Evolutionary conservation across 306 rosid species (phyloP).

Genomic region (Cucumis cinereus): DNA sequence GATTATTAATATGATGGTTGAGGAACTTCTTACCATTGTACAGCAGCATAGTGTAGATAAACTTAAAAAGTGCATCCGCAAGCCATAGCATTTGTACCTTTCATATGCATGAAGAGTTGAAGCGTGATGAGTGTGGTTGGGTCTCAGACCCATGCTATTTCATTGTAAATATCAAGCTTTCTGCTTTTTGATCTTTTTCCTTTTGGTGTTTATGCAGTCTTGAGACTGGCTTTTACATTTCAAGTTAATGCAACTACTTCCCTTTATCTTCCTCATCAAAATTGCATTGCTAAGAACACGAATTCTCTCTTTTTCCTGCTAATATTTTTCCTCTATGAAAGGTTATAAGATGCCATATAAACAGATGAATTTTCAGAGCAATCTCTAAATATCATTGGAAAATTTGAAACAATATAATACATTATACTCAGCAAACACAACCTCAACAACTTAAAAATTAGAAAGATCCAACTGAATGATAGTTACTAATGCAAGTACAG

Average conservation of each 20-base stretch:
- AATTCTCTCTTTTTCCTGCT: neutral
- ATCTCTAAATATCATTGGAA: neutral
- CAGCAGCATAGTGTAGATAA: constrained; percentile 5
- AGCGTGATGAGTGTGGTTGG: constrained; percentile 6
- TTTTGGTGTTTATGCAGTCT: neutral
- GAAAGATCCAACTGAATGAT: constrained; percentile 1
- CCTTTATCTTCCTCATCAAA: neutral
- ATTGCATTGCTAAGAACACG: neutral
- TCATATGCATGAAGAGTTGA: constrained; percentile 7
- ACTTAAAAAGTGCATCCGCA: constrained; percentile 6
- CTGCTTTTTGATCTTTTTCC: neutral
- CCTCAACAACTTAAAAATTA: neutral
- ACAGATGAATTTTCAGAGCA: neutral
- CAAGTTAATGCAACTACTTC: neutral
- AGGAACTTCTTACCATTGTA: constrained; percentile 4
- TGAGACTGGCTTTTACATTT: neutral
- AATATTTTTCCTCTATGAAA: neutral
- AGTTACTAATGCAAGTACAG: constrained; percentile 27
- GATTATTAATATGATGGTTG: neutral
- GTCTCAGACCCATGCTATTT: neutral
- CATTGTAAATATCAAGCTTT: constrained; percentile 2
- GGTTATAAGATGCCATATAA: neutral
- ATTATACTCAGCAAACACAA: neutral
- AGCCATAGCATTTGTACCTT: constrained; percentile 1
- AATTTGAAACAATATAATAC: neutral